phyloP scores from a whole-genome alignment of 345 rosid species.

The Leavenworthia alabamica region DNA sequence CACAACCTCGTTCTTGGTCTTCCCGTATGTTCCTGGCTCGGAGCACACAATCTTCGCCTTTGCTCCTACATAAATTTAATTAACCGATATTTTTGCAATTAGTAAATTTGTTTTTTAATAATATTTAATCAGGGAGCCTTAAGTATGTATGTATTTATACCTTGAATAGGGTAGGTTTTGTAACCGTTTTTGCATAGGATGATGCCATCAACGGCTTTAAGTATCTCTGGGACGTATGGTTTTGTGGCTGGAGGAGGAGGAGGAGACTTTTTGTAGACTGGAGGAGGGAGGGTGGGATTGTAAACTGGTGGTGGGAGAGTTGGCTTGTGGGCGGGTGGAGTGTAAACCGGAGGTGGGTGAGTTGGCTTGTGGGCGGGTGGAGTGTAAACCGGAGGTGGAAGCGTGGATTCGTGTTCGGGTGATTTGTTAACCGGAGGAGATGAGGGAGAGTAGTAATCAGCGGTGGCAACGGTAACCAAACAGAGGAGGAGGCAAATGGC shows the following conservation, averaged over 20 bases:
- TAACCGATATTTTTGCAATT: background rate
- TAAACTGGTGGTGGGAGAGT: background rate
- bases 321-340: background rate
- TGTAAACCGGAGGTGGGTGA: background rate
- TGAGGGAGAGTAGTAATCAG: conserved; percentile 27
- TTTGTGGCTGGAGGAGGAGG: conserved; percentile 24
- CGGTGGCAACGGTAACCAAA: conserved; percentile 23
- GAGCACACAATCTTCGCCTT: conserved; percentile 44
- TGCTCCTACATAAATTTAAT: conserved; percentile 36
- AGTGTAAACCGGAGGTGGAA: conserved; percentile 14
- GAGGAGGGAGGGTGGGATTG: conserved; percentile 8
- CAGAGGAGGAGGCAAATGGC: conserved; percentile 20
- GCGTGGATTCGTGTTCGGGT: conserved; percentile 5
- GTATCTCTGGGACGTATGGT: conserved; percentile 23
- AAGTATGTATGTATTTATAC: conserved; percentile 15
- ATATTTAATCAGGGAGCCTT: background rate
- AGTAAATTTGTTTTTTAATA: background rate
- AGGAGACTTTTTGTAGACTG: conserved; percentile 21
- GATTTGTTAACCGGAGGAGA: conserved; percentile 21
- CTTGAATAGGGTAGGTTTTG: conserved; percentile 40
- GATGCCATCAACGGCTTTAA: conserved; percentile 41
- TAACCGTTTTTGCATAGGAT: conserved; percentile 45
- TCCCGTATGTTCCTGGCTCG: conserved; percentile 30
- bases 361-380: background rate
- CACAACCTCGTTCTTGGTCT: conserved; percentile 32